Evolutionary conservation across 495 filamentous ascomycete genomes (phyloP).

Genomic region (Bacidia rubella): DNA sequence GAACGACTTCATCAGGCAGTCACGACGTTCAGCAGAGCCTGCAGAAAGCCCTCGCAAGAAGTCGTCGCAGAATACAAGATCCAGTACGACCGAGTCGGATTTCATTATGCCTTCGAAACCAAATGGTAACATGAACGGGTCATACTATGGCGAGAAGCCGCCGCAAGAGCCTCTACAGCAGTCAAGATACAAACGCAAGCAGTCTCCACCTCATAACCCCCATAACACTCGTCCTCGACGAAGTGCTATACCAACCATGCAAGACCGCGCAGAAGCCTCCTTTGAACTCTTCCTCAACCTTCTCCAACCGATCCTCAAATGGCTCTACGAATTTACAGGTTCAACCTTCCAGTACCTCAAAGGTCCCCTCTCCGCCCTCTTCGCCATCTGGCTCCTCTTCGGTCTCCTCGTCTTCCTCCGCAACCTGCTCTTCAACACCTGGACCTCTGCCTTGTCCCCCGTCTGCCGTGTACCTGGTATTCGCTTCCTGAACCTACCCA

Average conservation of each 20-base stretch:
- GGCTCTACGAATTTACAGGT: constrained; percentile 34
- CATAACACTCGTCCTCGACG: neutral
- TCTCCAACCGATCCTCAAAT: constrained; percentile 24
- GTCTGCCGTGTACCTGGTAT: constrained; percentile 51
- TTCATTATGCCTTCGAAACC: constrained; percentile 34
- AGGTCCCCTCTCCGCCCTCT: constrained; percentile 38
- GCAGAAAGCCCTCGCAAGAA: constrained; percentile 12
- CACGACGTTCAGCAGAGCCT: constrained; percentile 4
- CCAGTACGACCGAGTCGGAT: constrained; percentile 25
- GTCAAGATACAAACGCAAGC: neutral
- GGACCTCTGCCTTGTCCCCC: constrained; percentile 41
- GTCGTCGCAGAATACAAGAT: constrained; percentile 16
- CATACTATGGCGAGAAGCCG: constrained; percentile 18
- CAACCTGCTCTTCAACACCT: constrained; percentile 36
- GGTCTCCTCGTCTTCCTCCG: constrained; percentile 34
- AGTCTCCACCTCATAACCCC: neutral
- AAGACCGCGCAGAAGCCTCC: constrained; percentile 11
- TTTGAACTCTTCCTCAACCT: constrained; percentile 9
- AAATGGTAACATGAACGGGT: constrained; percentile 20
- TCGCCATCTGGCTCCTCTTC: constrained; percentile 38
- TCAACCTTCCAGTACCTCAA: constrained; percentile 37
- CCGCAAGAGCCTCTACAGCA: neutral
- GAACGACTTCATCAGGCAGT: constrained; percentile 3
- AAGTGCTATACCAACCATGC: neutral
- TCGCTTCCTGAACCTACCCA: constrained; percentile 42